Evolutionary conservation across 495 filamentous ascomycete species (phyloP).

Genomic region (Penicillium paxilli): DNA sequence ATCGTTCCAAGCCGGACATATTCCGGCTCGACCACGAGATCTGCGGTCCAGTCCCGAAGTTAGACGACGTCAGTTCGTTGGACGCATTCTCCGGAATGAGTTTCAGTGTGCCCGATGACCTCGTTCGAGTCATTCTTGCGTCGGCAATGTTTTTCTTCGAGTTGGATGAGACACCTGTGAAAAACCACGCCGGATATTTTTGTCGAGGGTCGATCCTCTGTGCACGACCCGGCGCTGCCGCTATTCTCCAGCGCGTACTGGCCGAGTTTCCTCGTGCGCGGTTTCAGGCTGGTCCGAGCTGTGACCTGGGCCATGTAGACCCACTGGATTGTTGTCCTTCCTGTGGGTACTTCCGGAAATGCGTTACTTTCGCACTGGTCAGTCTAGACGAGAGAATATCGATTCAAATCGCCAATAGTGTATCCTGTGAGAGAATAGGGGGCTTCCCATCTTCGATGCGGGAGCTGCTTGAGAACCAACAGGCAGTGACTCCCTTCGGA

Average conservation of each 20-base stretch:
- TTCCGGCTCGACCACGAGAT: constrained; percentile 16
- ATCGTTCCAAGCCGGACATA: constrained; percentile 9
- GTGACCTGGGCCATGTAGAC: not conserved
- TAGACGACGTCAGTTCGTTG: constrained; percentile 17
- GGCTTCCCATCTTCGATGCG: not conserved
- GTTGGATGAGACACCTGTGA: constrained; percentile 12
- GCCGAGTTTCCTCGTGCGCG: not conserved
- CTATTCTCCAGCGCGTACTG: not conserved
- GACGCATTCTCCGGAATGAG: not conserved
- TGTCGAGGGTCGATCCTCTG: constrained; percentile 16
- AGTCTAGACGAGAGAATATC: not conserved
- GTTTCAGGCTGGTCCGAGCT: not conserved
- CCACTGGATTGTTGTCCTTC: not conserved
- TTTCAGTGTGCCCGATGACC: not conserved
- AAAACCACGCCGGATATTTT: not conserved
- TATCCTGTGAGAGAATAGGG: not conserved
- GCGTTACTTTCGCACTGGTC: not conserved
- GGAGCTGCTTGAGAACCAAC: not conserved
- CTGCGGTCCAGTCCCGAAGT: constrained; percentile 7
- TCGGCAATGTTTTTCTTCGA: constrained; percentile 20
- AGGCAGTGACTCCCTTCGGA: not conserved
- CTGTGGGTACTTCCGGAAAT: not conserved
- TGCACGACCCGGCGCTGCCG: not conserved
- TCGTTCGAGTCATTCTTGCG: not conserved
- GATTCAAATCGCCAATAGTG: not conserved